Base-by-base conservation (phyloP, 441 rosid species). In the Macaranga tanarius region DNA sequence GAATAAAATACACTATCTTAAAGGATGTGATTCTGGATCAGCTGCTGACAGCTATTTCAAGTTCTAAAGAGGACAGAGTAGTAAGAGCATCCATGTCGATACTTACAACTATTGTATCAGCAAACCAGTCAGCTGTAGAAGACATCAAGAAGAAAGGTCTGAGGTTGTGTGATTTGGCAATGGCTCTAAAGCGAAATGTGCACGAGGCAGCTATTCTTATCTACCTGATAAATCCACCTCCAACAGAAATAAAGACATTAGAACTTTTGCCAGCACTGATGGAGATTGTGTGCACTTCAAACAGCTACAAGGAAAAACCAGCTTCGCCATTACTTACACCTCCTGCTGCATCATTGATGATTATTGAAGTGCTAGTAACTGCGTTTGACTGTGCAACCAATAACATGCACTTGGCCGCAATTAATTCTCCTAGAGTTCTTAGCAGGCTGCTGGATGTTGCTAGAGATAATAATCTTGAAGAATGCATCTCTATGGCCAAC, bases 161-260 rank as follows among this genome's bases (percentile, higher is more conserved):
- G 66, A 80, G 77, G 57, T 65, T 91, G 74, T 78, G 83, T 45
- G 89, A 90, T 74, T 78, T 95, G 69, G 97, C 96, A 42, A 84
- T 83, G 59, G 96, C 98, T 13, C 77, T 92, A 62, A 89, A 95
- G 67, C 79, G 75, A 64, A 92, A 95, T 34, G 95, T 95, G 65
- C 92, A 89, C 19, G 97, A 95, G 77, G 97, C 98, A 69, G 95
- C 96, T 63, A 81, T 77, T 22, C 89, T 95, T 56, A 91, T 95
- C 59, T 88, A 92, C 79, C 65, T 92, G 70, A 87, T 90, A 80
- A 86, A 92, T 73, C 97, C 99, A 64, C 84, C 98, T 72, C 98
- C 97, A 55, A 76, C 77, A 12, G 98, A 95, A 72, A 95, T 95
- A 64, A 92, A 82, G 84, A 84, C 91, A 69, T 79, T 91, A 67